Evolutionary conservation across 1,284 basidiomycete genomes (phyloP).

Genomic region (Phenoliferia sp.): DNA sequence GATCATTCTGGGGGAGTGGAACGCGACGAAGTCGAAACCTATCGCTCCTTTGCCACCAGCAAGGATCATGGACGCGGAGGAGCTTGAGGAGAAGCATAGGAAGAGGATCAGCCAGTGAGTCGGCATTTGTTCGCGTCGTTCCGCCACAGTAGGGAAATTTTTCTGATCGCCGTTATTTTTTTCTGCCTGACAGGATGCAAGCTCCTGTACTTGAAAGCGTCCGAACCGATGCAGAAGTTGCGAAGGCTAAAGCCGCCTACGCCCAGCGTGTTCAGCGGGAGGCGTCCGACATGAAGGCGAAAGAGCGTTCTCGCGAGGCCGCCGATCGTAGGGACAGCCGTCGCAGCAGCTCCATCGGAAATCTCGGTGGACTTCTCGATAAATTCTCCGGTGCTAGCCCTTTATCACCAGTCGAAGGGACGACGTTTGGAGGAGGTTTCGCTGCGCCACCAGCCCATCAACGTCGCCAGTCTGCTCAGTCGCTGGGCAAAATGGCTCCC

Average conservation of each 20-base stretch:
- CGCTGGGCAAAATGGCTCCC: not conserved
- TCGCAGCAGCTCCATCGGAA: constrained; percentile 20
- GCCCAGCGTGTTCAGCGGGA: constrained; percentile 8
- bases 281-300: constrained; percentile 7
- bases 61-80: constrained; percentile 21
- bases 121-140: no score
- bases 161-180: not conserved
- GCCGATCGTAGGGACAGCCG: not conserved
- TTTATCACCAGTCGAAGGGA: not conserved
- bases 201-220: not conserved
- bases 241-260: constrained; percentile 7
- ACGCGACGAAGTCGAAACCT: not conserved
- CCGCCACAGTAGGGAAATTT: not conserved
- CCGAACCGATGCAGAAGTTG: constrained; percentile 4
- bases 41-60: not conserved
- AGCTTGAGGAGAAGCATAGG: constrained; percentile 24
- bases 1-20: constrained; percentile 14
- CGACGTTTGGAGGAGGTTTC: not conserved
- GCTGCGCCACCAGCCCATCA: not conserved
- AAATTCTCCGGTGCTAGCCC: not conserved
- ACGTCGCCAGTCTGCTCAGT: not conserved
- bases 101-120: constrained; percentile 23
- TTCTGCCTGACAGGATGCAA: constrained; percentile 10
- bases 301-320: constrained; percentile 14
- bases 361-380: constrained; percentile 11